Evolutionary conservation across 176 grass and related monocot species (phyloP).

Genomic region (Oryza meyeriana): DNA sequence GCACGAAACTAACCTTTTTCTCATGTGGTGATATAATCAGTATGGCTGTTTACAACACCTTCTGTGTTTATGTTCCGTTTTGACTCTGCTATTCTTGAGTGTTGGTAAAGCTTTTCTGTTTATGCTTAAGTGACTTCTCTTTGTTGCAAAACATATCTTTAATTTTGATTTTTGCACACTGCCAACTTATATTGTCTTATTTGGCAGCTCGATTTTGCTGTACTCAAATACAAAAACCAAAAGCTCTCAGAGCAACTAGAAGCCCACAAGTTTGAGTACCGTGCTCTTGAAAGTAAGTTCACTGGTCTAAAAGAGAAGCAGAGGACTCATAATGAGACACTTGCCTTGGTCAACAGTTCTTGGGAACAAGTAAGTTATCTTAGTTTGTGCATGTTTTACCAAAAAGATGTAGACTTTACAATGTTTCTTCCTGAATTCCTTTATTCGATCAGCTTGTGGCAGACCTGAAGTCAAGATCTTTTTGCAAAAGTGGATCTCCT

Average conservation of each 20-base stretch:
- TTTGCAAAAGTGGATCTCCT: conserved; percentile 42
- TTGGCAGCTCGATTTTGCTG: conserved; percentile 75
- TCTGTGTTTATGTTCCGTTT: background rate
- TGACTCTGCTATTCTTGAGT: background rate
- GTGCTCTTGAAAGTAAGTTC: conserved; percentile 68
- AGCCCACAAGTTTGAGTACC: conserved; percentile 70
- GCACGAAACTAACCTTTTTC: background rate
- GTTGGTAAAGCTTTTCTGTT: background rate
- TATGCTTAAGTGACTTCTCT: background rate
- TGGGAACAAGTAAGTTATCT: conserved; percentile 56
- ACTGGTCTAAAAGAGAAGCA: conserved; percentile 68
- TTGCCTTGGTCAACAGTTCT: conserved; percentile 50
- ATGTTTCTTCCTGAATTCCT: background rate
- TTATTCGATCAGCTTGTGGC: conserved; percentile 51
- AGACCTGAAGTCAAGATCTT: conserved; percentile 51
- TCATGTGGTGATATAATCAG: background rate
- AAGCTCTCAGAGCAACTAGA: conserved; percentile 88
- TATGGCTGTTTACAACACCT: background rate
- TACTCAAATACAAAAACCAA: conserved; percentile 91
- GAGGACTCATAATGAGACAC: conserved; percentile 44
- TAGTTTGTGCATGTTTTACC: background rate
- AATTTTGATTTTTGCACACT: conserved; percentile 12
- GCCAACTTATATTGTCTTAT: conserved; percentile 10
- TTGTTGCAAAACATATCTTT: conserved; percentile 3
- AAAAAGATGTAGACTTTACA: background rate